Base-by-base conservation (phyloP, 2,329 filamentous ascomycete species). In the Fusarium irregulare region DNA sequence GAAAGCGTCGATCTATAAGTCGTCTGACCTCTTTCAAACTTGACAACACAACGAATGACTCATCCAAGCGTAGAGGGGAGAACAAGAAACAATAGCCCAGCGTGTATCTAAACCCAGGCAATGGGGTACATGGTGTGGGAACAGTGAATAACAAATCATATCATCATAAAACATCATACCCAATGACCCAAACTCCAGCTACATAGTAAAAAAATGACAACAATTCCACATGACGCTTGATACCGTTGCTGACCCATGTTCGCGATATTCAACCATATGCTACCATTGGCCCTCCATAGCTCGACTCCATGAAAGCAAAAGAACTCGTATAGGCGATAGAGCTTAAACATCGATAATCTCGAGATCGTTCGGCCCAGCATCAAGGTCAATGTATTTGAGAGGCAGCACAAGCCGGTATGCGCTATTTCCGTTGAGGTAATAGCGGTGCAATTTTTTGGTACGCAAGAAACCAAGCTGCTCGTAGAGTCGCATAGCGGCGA, bases 341-440 rank as follows among this genome's bases (percentile, higher is more conserved):
- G 13, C 30, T 63, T 69, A 68, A 20, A 56, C 48, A 21, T 71
- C 50, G n/a, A 79, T 76, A 4, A 74, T 79, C 25, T 80, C 78
- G 23, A 80, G 76, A 5, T 78, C 79, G 32, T 81, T 79, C 10
- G 78, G 71, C 6, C 76, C 76, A 9, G 76, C 76, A 53, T 85
- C 83, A 4, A 79, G 75, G 49, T 85, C 83, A 40, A 82, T 69
- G 5, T 82, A 75, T 77, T 92, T 94, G 55, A 98, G 82, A 68
- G 94, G 91, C 40, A 99, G 80, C 9, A 98, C 90, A 54, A 99
- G 84, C 44, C 96, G 87, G 79, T 96, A 99, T 3, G 96, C 96
- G 59, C 94, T 97, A 78, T 93, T 99, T 13, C 96, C 96, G 77
- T 98, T 99, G 42, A 99, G 83, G 75, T 99, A 99, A 78, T 99